These are phyloP conservation scores for Annulohypoxylon nitens DNA, from an alignment of 495 filamentous ascomycete species.

Conservation along the genomic window DNA sequence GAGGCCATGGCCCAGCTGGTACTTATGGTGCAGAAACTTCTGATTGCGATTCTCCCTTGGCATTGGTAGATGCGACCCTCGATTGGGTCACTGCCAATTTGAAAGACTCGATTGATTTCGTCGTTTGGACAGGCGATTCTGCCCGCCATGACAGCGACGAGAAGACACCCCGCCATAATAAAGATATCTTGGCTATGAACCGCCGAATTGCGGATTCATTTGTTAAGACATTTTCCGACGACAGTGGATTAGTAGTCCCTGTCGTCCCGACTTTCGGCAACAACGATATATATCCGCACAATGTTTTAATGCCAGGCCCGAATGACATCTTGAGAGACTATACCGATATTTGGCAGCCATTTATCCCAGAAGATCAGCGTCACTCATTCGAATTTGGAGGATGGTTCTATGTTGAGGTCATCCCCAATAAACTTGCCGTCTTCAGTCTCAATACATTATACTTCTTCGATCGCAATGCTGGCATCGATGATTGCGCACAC, in stretches of 20 bases:
- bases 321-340: conserved; percentile 85
- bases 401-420: conserved; percentile 94
- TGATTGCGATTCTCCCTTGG: conserved; percentile 86
- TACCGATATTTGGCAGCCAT: conserved; percentile 78
- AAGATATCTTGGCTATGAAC: conserved; percentile 83
- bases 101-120: conserved; percentile 88
- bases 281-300: conserved; percentile 97
- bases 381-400: conserved; percentile 93
- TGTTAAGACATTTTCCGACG: conserved; percentile 73
- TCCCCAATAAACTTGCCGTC: conserved; percentile 86
- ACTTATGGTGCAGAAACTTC: conserved; percentile 84
- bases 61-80: conserved; percentile 90
- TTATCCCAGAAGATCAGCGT: conserved; percentile 93
- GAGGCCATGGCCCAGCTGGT: conserved; percentile 80
- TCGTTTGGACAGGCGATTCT: conserved; percentile 97
- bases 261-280: conserved; percentile 94
- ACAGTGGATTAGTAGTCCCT: conserved; percentile 75
- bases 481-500: conserved; percentile 86
- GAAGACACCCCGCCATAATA: conserved; percentile 76
- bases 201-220: conserved; percentile 80
- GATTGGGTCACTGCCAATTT: conserved; percentile 90
- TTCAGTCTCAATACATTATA: conserved; percentile 98
- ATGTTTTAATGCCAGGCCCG: conserved; percentile 87
- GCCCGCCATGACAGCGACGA: conserved; percentile 96
- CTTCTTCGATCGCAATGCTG: conserved; percentile 92